phyloP scores from a whole-genome alignment of 2,329 filamentous ascomycete species.

The Talaromyces sp. region DNA sequence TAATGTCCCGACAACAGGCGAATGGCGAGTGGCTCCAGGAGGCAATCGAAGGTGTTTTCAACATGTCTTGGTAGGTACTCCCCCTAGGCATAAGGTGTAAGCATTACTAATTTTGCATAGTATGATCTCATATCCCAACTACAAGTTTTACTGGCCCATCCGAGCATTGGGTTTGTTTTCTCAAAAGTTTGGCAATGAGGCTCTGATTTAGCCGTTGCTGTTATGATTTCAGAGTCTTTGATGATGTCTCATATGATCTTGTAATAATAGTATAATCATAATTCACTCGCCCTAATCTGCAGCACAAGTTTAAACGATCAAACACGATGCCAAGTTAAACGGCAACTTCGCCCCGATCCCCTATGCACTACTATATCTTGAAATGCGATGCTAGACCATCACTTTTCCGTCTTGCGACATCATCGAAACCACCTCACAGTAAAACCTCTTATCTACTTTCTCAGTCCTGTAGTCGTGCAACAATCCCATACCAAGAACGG shows the following conservation, averaged over 20 bases:
- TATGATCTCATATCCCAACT: slow-evolving; percentile 99
- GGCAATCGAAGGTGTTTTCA: slow-evolving; percentile 96
- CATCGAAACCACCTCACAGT: too few relatives aligned
- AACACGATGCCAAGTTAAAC: neutral
- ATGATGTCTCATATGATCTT: neutral
- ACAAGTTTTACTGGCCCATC: slow-evolving; percentile 94
- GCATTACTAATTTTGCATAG: slow-evolving; percentile 40
- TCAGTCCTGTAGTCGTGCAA: too few relatives aligned
- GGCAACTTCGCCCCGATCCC: too few relatives aligned
- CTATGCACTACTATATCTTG: neutral
- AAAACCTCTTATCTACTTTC: too few relatives aligned
- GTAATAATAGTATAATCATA: neutral
- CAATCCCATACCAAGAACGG: too few relatives aligned
- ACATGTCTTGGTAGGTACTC: slow-evolving; percentile 77
- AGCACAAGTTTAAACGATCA: neutral
- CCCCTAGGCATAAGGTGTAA: neutral
- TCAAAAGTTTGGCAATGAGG: slow-evolving; percentile 64
- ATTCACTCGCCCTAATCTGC: neutral
- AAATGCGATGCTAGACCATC: too few relatives aligned
- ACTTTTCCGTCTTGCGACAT: too few relatives aligned
- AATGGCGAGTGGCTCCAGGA: slow-evolving; percentile 97
- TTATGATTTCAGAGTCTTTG: neutral
- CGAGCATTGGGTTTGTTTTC: slow-evolving; percentile 92
- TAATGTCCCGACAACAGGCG: slow-evolving; percentile 78
- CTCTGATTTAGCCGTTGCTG: slow-evolving; percentile 38